These are phyloP conservation scores for Picochlorum sp. DNA, from an alignment of 139 green algal genomes.

Conservation along the genomic window DNA sequence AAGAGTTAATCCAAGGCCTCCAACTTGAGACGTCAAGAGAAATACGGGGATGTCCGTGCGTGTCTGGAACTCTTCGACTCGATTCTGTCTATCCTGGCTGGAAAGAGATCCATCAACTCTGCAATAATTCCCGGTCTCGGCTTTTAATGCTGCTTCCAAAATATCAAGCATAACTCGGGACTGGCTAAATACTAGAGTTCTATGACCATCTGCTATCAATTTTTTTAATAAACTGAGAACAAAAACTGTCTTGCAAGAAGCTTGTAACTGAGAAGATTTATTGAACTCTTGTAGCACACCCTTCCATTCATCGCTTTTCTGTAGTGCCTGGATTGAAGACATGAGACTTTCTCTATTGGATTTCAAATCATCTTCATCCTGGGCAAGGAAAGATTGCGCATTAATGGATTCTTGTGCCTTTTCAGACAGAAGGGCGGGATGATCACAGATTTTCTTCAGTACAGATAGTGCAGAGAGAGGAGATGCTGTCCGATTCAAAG, in stretches of 20 bases:
- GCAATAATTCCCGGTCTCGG: conserved; percentile 31
- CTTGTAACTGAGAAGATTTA: conserved; percentile 12
- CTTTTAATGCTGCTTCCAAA: conserved; percentile 49
- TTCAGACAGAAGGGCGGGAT: conserved; percentile 76
- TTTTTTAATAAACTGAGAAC: conserved; percentile 58
- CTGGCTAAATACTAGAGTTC: conserved; percentile 86
- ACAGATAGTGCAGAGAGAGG: conserved; percentile 58
- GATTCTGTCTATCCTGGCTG: conserved; percentile 22
- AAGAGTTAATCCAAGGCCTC: conserved; percentile 87
- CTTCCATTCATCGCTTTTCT: background rate
- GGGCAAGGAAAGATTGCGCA: background rate
- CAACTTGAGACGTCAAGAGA: conserved; percentile 83
- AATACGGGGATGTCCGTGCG: conserved; percentile 65
- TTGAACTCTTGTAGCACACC: conserved; percentile 10
- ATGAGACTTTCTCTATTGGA: background rate
- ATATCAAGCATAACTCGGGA: conserved; percentile 80
- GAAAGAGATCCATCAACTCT: conserved; percentile 75
- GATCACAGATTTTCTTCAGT: conserved; percentile 86
- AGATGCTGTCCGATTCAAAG: conserved; percentile 69
- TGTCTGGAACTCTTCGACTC: conserved; percentile 70
- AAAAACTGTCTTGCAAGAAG: conserved; percentile 77
- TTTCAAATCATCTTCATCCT: background rate
- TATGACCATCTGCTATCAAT: conserved; percentile 60
- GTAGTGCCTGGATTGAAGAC: background rate
- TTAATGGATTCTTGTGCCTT: conserved; percentile 26